A percentile compares a stretch with the other conserved stretches of the same genome.
Conservation (phyloP, 225 moss, liverwort and hornwort genomes). For the Polytrichum formosum region DNA sequence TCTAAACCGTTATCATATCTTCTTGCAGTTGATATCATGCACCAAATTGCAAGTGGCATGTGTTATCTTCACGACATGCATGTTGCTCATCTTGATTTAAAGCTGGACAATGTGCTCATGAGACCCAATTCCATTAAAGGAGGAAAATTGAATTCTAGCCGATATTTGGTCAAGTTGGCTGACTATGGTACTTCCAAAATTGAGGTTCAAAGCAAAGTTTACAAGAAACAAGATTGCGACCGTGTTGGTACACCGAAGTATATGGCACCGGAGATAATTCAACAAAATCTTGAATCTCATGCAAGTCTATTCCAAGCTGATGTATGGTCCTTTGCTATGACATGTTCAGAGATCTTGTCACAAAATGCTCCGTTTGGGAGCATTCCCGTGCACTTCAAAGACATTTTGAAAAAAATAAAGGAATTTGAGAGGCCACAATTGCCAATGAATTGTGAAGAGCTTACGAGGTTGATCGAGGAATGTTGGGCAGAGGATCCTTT, state of each 20-base stretch:
- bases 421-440: no score
- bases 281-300: background rate
- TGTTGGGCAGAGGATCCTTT: no score
- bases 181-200: background rate
- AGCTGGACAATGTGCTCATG: slow-evolving; percentile 1
- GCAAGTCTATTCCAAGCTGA: background rate
- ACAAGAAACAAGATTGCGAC: background rate
- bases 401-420: no score
- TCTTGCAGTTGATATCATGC: background rate
- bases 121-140: background rate
- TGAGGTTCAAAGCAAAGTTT: background rate
- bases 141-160: background rate
- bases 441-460: no score
- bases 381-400: no score
- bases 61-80: background rate
- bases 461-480: no score
- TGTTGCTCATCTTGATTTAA: background rate
- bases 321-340: background rate
- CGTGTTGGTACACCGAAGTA: background rate
- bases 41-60: background rate
- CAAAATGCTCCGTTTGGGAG: no score
- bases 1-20: background rate
- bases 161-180: background rate
- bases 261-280: slow-evolving; percentile 3
- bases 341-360: background rate